These are phyloP conservation scores for Penicillium diatomitis DNA, from an alignment of 495 filamentous ascomycete genomes.

Conservation along the genomic window DNA sequence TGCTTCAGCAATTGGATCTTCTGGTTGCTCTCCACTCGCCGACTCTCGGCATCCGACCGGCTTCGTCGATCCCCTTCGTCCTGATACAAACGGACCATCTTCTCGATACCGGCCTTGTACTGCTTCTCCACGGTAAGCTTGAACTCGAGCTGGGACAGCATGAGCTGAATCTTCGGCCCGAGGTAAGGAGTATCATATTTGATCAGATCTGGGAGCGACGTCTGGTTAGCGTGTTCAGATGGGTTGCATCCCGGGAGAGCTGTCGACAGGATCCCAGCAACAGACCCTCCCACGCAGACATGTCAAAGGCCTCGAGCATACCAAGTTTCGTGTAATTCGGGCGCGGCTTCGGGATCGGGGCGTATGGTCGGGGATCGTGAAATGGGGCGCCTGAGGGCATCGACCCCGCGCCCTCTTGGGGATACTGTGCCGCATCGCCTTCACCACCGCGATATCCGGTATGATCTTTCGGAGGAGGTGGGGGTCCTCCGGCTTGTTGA, in stretches of 20 bases:
- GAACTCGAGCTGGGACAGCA: conserved; percentile 98
- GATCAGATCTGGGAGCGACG: conserved; percentile 66
- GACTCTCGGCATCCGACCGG: conserved; percentile 79
- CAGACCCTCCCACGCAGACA: not conserved
- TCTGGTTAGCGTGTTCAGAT: too few relatives aligned
- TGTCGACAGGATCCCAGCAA: too few relatives aligned
- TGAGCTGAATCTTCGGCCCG: conserved; percentile 95
- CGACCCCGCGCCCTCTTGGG: conserved; percentile 51
- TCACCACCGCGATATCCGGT: conserved; percentile 39
- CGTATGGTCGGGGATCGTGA: conserved; percentile 59
- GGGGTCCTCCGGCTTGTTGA: conserved; percentile 27
- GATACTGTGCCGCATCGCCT: conserved; percentile 41
- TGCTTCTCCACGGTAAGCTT: conserved; percentile 98
- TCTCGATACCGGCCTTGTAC: conserved; percentile 98
- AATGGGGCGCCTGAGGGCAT: conserved; percentile 82
- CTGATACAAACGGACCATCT: conserved; percentile 97
- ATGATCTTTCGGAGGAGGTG: conserved; percentile 61
- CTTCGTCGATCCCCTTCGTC: conserved; percentile 98
- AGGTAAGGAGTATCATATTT: conserved; percentile 97
- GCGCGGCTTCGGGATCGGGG: conserved; percentile 60
- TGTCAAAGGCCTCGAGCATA: conserved; percentile 32
- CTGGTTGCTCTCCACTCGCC: conserved; percentile 87
- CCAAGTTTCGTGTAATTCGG: conserved; percentile 96
- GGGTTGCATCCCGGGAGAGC: too few relatives aligned
- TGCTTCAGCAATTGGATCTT: conserved; percentile 96